Evolutionary conservation across 179 eudicot species (phyloP), one percentile per base, ranked within the genome.

Genomic region (Beta lomatogona): DNA sequence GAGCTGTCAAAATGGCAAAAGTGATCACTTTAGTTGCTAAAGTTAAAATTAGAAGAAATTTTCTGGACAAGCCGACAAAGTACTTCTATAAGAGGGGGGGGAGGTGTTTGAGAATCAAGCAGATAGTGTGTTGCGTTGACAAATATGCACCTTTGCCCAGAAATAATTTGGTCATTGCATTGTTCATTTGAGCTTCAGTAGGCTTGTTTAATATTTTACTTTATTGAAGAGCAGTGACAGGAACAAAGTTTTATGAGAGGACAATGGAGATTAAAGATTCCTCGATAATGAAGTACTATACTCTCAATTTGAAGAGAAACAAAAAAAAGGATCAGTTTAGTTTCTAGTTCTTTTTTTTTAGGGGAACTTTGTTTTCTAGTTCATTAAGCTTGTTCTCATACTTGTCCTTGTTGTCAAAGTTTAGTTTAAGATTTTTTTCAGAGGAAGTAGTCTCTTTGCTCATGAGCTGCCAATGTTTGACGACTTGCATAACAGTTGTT

Each of bases 391-490:
- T 57, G 31, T 54, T 64, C 21, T 70, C 54, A 22, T 52, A 36
- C n/a, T 28, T 55, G 44, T 58, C 11, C 53, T 66, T 63, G 50
- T 14, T 79, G 58, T 50, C 25, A 46, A 75, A 41, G 16, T 13
- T 22, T 41, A 31, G 10, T 55, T 66, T 11, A 4, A n/a, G 16
- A 13, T 45, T 16, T 22, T 58, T 50, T 75, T 68, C 75, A 6
- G 58, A 50, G 53, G 77, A 41, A 53, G 71, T 69, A 60, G 31
- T 59, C 22, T 67, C 75, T 75, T 67, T 31, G 44, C 19, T 11
- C 19, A 71, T 52, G 13, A 15, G 77, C 77, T 45, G 53, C 70
- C 57, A 13, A 19, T 71, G 50, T 21, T 19, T 6, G 71, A 61
- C 55, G 50, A 48, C 12, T 58, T 31, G 44, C 66, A 16, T 46